These are phyloP conservation scores for Linnemannia hyalina DNA, from an alignment of 192 early-diverging fungal species.

Conservation along the genomic window DNA sequence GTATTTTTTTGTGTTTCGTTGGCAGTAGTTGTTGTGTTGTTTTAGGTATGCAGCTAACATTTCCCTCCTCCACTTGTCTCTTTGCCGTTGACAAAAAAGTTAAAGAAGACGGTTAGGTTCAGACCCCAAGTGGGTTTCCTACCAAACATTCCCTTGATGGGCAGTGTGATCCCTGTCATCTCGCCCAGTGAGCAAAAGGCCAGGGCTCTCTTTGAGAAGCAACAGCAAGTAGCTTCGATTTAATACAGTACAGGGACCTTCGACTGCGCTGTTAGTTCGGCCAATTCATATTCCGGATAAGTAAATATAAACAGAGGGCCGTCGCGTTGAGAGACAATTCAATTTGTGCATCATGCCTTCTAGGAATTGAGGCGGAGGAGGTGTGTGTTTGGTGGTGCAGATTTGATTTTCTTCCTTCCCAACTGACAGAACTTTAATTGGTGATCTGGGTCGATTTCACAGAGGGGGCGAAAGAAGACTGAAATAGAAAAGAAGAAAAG, in stretches of 20 bases:
- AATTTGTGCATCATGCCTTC: too few relatives aligned
- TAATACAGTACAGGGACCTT: neutral
- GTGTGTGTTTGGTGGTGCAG: too few relatives aligned
- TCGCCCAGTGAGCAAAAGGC: neutral
- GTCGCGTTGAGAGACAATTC: too few relatives aligned
- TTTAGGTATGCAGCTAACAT: neutral
- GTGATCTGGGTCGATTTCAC: too few relatives aligned
- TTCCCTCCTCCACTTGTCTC: neutral
- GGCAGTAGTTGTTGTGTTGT: neutral
- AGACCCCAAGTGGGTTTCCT: neutral
- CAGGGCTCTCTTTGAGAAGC: neutral
- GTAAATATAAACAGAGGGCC: too few relatives aligned
- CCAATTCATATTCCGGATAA: too few relatives aligned
- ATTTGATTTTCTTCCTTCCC: too few relatives aligned
- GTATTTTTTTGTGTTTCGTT: neutral
- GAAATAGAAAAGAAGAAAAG: too few relatives aligned
- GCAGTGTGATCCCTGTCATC: neutral
- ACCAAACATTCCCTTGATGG: neutral
- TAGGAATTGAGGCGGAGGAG: too few relatives aligned
- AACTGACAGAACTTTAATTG: too few relatives aligned
- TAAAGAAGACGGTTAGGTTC: neutral
- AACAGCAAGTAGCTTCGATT: neutral
- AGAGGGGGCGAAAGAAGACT: too few relatives aligned
- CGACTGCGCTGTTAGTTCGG: too few relatives aligned
- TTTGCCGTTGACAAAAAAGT: neutral